phyloP scores from a whole-genome alignment of 768 basidiomycete species.

The Tulasnella sp. region DNA sequence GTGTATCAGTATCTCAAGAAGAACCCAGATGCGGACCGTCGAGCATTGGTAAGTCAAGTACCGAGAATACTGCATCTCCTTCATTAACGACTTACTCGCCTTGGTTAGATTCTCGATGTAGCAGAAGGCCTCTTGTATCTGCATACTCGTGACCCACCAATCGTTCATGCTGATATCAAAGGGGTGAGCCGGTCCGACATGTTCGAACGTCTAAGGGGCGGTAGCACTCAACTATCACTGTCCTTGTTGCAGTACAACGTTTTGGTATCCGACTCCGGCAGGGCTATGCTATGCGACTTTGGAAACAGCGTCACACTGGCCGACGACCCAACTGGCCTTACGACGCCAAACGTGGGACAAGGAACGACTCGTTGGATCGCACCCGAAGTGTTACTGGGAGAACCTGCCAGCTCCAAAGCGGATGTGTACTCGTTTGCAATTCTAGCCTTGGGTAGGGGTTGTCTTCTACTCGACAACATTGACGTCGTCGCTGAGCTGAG shows the following conservation, averaged over 20 bases:
- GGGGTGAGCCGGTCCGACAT: neutral
- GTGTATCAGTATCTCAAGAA: constrained; percentile 3
- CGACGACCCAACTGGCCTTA: constrained; percentile 5
- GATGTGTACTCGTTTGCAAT: constrained; percentile 5
- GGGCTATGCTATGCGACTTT: constrained; percentile 10
- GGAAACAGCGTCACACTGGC: neutral
- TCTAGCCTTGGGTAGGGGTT: neutral
- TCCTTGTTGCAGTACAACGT: neutral
- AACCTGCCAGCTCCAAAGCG: neutral
- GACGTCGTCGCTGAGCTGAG: neutral
- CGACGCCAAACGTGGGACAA: neutral
- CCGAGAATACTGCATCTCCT: neutral
- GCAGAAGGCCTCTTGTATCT: neutral
- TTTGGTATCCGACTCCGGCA: neutral
- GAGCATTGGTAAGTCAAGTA: neutral
- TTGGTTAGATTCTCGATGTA: neutral
- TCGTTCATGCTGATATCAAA: constrained; percentile 12
- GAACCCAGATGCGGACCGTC: constrained; percentile 8
- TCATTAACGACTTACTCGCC: neutral
- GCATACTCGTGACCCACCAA: neutral
- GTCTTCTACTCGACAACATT: neutral
- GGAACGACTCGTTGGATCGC: constrained; percentile 8
- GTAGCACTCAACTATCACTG: neutral
- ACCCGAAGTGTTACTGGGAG: neutral
- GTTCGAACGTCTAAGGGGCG: neutral